Evolutionary conservation across 2,329 filamentous ascomycete genomes (phyloP).

Genomic region (Penicillium nordicum): DNA sequence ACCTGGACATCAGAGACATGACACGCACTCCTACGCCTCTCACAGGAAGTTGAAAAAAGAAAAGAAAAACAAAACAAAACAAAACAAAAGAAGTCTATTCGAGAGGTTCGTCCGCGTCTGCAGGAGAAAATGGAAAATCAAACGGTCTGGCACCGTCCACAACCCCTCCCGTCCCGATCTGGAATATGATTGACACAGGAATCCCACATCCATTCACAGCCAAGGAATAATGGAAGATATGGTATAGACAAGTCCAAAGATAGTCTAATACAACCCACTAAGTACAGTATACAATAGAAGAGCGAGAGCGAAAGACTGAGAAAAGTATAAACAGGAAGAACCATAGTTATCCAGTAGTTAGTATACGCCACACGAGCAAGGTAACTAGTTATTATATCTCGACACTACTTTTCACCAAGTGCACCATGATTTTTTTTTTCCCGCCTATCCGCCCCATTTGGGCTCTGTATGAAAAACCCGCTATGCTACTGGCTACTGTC

Average conservation of each 20-base stretch:
- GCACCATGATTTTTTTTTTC: not conserved
- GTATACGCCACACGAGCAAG: not conserved
- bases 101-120: conserved; percentile 17
- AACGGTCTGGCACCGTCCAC: conserved; percentile 7
- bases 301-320: not conserved
- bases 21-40: not conserved
- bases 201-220: not conserved
- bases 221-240: not conserved
- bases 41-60: not conserved
- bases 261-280: not conserved
- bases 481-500: not conserved
- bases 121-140: conserved; percentile 3
- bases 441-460: not conserved
- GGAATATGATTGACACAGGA: not conserved
- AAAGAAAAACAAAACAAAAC: not conserved
- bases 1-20: not conserved
- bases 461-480: not conserved
- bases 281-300: not conserved
- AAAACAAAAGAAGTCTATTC: conserved; percentile 6
- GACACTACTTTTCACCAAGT: no score
- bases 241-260: not conserved
- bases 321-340: not conserved
- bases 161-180: not conserved
- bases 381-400: no score
- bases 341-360: not conserved